Conservation (phyloP, 495 filamentous ascomycete genomes). For the Penicillium bialowiezense region DNA sequence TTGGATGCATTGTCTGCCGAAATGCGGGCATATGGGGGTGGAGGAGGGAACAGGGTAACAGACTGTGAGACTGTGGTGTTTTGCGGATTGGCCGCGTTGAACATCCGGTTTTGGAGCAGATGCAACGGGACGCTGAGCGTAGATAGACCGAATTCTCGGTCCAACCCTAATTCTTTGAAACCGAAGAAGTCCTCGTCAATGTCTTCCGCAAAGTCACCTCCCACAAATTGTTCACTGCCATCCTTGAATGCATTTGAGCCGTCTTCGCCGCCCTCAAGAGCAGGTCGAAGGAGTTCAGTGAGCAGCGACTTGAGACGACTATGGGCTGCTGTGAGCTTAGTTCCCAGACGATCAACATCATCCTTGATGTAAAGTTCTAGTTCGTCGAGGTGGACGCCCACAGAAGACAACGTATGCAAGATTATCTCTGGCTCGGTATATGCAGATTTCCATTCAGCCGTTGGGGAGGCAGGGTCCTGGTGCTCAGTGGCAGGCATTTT, state of each 20-base stretch:
- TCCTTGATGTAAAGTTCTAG: slow-evolving; percentile 90
- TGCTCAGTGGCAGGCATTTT: slow-evolving; percentile 54
- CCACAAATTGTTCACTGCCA: slow-evolving; percentile 94
- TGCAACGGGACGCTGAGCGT: slow-evolving; percentile 90
- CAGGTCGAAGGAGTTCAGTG: slow-evolving; percentile 86
- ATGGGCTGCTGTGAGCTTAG: slow-evolving; percentile 80
- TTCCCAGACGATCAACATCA: slow-evolving; percentile 83
- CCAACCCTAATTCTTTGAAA: slow-evolving; percentile 91
- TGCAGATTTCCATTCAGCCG: slow-evolving; percentile 54
- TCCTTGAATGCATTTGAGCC: slow-evolving; percentile 90
- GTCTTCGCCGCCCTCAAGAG: slow-evolving; percentile 77
- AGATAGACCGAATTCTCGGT: slow-evolving; percentile 81
- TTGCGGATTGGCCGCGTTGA: slow-evolving; percentile 73
- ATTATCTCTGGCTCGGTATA: slow-evolving; percentile 82
- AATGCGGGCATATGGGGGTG: slow-evolving; percentile 73
- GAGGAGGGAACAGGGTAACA: slow-evolving; percentile 51
- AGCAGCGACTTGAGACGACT: slow-evolving; percentile 89
- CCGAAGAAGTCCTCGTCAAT: slow-evolving; percentile 98
- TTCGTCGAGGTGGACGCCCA: slow-evolving; percentile 75
- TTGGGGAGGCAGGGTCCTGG: slow-evolving; percentile 23
- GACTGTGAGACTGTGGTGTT: slow-evolving; percentile 57
- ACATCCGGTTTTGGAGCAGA: slow-evolving; percentile 86
- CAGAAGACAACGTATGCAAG: slow-evolving; percentile 77
- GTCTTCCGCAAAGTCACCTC: slow-evolving; percentile 95
- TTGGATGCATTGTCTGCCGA: slow-evolving; percentile 70